Evolutionary conservation across 345 rosid genomes (phyloP).

Genomic region (Rubroshorea leprosula): DNA sequence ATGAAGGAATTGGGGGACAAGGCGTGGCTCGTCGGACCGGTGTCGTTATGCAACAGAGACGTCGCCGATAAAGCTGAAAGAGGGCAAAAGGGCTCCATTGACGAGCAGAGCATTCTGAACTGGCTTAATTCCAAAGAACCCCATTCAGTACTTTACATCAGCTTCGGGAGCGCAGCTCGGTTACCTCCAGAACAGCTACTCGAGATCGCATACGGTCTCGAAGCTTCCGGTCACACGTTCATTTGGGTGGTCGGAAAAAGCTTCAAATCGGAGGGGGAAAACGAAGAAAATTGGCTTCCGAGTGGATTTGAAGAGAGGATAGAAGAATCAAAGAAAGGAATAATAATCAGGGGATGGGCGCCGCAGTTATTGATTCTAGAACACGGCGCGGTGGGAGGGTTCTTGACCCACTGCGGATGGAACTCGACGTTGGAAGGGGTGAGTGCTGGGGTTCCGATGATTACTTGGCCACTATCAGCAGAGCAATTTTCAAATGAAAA

Average conservation of each 20-base stretch:
- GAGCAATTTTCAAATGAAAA: constrained; percentile 49
- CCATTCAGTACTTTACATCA: constrained; percentile 40
- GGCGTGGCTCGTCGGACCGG: constrained; percentile 49
- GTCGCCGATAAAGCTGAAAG: constrained; percentile 35
- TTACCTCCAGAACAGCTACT: constrained; percentile 30
- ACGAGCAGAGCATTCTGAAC: constrained; percentile 21
- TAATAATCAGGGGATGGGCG: constrained; percentile 48
- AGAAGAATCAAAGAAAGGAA: constrained; percentile 22
- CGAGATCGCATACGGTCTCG: constrained; percentile 42
- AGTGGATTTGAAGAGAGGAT: constrained; percentile 34
- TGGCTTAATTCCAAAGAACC: constrained; percentile 44
- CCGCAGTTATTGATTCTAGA: constrained; percentile 42
- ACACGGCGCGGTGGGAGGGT: constrained; percentile 40
- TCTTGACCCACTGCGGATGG: constrained; percentile 54
- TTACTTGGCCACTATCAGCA: constrained; percentile 33
- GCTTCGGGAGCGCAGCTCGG: constrained; percentile 45
- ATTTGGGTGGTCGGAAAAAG: constrained; percentile 47
- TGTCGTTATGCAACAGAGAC: constrained; percentile 34
- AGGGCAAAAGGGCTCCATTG: constrained; percentile 28
- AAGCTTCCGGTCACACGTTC: constrained; percentile 31
- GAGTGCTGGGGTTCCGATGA: constrained; percentile 36
- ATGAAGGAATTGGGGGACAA: constrained; percentile 27
- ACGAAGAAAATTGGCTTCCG: constrained; percentile 25
- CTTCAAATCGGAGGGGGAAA: constrained; percentile 1
- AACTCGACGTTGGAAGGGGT: constrained; percentile 39